Evolutionary conservation across 2,329 filamentous ascomycete species (phyloP).

Genomic region (Alternaria incomplexa): DNA sequence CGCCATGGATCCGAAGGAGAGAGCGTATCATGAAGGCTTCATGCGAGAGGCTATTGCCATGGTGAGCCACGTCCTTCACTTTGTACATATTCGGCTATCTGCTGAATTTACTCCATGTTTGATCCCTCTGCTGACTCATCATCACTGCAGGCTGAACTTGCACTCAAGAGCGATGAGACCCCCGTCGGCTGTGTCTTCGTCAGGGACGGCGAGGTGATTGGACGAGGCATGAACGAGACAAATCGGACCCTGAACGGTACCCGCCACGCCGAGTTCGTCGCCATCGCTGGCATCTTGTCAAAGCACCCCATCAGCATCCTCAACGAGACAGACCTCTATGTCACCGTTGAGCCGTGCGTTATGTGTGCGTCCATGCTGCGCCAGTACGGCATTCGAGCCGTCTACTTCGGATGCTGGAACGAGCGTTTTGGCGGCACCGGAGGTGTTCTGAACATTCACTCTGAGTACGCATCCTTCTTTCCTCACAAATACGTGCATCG

Average conservation of each 20-base stretch:
- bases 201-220: slow-evolving; percentile 77
- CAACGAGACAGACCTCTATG: slow-evolving; percentile 80
- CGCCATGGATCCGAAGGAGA: slow-evolving; percentile 47
- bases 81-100: slow-evolving; percentile 1
- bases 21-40: slow-evolving; percentile 65
- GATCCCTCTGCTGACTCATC: slow-evolving; percentile 28
- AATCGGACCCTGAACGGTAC: slow-evolving; percentile 70
- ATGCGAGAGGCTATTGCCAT: slow-evolving; percentile 88
- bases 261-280: slow-evolving; percentile 93
- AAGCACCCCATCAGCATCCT: slow-evolving; percentile 72
- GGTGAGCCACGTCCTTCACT: slow-evolving; percentile 58
- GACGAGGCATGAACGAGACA: slow-evolving; percentile 94
- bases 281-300: slow-evolving; percentile 70
- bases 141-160: slow-evolving; percentile 73
- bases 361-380: slow-evolving; percentile 96
- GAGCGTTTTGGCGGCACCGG: slow-evolving; percentile 97
- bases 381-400: slow-evolving; percentile 84
- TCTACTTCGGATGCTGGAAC: slow-evolving; percentile 95
- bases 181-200: slow-evolving; percentile 97
- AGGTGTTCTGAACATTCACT: slow-evolving; percentile 87
- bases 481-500: background rate
- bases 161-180: slow-evolving; percentile 83
- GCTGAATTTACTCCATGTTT: background rate
- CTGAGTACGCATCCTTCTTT: slow-evolving; percentile 56
- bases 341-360: slow-evolving; percentile 97